Base-by-base conservation (phyloP, 2,329 filamentous ascomycete species). In the Fusarium sp. region DNA sequence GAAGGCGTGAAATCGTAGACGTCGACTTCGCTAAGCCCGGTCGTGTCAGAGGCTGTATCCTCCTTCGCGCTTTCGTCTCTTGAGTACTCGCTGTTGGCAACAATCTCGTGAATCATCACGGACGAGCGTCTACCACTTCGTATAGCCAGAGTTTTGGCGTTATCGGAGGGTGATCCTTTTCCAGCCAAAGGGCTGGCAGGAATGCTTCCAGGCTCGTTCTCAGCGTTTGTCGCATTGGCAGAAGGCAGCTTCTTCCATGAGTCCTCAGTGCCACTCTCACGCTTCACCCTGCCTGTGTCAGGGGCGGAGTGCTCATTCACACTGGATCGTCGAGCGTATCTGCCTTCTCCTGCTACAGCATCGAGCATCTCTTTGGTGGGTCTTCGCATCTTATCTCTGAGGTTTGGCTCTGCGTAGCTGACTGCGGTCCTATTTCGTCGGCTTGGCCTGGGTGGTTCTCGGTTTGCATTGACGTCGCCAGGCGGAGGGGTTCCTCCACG, bases 371-470 rank as follows among this genome's bases (percentile, higher is more conserved):
- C 87, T 72, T 91, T 91, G 2, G 89, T 91, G 22, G 91, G 91
- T 57, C 91, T 85, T 56, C 91, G 85, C 91, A 95, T 93, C 78
- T 95, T 95, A 72, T 89, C 90, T 61, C 90, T 84, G 38, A 95
- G 80, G 70, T 91, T 94, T 2, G 91, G 91, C 74, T 94, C 91
- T 10, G 91, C 90, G 74, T 95, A 95, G 78, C 90, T 94, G 60
- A 95, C 85, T 45, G 87, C 82, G 10, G 85, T 79, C 68, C 89
- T 83, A 43, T 86, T 85, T 64, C 91, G 85, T 65, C 91, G 82
- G 67, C 88, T 89, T 22, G 86, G 85, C 40, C 91, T 83, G 26
- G 85, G 81, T 26, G 83, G 83, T 66, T 89, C 84, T 45, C 83
- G 82, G 32, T 75, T 80, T 7, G 76, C 78, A 7, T 81, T 84